Evolutionary conservation across 2,329 filamentous ascomycete genomes (phyloP).

Genomic region (Falciphora oryzae): DNA sequence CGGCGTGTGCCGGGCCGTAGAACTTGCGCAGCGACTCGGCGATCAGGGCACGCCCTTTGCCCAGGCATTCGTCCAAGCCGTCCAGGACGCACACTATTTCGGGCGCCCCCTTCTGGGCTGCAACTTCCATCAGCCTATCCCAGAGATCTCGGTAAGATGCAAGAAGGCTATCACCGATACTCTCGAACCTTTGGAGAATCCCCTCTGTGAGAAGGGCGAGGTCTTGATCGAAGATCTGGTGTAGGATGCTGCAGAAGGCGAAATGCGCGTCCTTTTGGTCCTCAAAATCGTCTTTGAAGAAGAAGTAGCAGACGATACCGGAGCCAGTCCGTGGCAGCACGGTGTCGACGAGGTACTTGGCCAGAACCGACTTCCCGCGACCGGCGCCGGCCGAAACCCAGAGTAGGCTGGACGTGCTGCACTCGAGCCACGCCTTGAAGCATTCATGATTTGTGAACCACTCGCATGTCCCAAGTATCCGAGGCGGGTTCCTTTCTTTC

Average conservation of each 20-base stretch:
- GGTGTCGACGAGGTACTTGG: not conserved
- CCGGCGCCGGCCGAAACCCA: slow-evolving; percentile 12
- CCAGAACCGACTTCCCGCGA: slow-evolving; percentile 11
- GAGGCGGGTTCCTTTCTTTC: too few relatives aligned
- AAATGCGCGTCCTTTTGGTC: not conserved
- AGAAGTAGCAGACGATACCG: not conserved
- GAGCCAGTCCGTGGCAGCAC: not conserved
- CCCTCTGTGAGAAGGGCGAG: not conserved
- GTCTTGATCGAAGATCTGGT: not conserved
- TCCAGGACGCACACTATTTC: slow-evolving; percentile 8
- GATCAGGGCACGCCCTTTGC: not conserved
- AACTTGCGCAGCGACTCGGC: not conserved
- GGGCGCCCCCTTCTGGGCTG: not conserved
- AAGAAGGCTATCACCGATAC: not conserved
- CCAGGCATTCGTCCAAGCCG: not conserved
- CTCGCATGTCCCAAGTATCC: slow-evolving; percentile 7
- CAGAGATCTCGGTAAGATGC: not conserved
- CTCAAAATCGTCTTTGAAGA: not conserved
- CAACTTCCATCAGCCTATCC: not conserved
- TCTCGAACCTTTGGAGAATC: not conserved
- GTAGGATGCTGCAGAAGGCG: not conserved
- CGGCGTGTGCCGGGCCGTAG: not conserved
- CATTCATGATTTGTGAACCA: slow-evolving; percentile 8
- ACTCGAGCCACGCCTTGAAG: slow-evolving; percentile 7
- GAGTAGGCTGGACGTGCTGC: slow-evolving; percentile 4